phyloP scores from a whole-genome alignment of 2,329 filamentous ascomycete species.

The Colletotrichum lindemuthianum region DNA sequence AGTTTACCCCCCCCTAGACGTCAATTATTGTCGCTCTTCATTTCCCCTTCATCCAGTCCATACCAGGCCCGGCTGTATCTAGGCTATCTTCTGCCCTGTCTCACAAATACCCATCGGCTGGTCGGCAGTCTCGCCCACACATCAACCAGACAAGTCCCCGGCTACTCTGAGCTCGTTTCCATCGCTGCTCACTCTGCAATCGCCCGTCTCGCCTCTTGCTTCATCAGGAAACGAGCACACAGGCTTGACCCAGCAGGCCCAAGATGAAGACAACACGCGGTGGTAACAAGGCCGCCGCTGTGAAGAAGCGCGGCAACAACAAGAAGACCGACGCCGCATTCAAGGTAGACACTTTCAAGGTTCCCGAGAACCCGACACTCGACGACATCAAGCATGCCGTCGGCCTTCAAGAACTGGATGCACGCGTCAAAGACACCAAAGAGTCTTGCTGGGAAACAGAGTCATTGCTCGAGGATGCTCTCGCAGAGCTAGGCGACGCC shows the following conservation, averaged over 20 bases:
- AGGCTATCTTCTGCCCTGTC: constrained; percentile 31
- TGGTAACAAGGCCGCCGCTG: constrained; percentile 44
- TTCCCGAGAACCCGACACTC: constrained; percentile 47
- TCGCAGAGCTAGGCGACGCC: constrained; percentile 66
- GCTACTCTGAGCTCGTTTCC: constrained; percentile 14
- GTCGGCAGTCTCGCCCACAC: constrained; percentile 25
- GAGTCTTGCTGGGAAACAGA: constrained; percentile 70
- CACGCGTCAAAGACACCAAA: constrained; percentile 60
- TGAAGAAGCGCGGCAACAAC: constrained; percentile 41
- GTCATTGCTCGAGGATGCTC: constrained; percentile 70
- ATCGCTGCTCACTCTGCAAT: constrained; percentile 13
- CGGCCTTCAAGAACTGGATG: constrained; percentile 55
- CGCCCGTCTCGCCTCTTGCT: neutral
- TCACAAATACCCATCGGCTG: constrained; percentile 33
- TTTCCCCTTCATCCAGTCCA: constrained; percentile 31
- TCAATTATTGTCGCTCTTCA: constrained; percentile 32
- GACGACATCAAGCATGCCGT: constrained; percentile 49
- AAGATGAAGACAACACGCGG: constrained; percentile 46
- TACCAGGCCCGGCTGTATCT: constrained; percentile 30
- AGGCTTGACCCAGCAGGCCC: constrained; percentile 33
- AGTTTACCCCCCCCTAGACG: constrained; percentile 14
- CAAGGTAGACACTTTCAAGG: constrained; percentile 48
- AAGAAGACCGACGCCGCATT: constrained; percentile 40
- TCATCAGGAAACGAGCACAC: constrained; percentile 6
- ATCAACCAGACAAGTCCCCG: constrained; percentile 31